Evolutionary conservation across 306 rosid species (phyloP).

Genomic region (Castanospermum australe): DNA sequence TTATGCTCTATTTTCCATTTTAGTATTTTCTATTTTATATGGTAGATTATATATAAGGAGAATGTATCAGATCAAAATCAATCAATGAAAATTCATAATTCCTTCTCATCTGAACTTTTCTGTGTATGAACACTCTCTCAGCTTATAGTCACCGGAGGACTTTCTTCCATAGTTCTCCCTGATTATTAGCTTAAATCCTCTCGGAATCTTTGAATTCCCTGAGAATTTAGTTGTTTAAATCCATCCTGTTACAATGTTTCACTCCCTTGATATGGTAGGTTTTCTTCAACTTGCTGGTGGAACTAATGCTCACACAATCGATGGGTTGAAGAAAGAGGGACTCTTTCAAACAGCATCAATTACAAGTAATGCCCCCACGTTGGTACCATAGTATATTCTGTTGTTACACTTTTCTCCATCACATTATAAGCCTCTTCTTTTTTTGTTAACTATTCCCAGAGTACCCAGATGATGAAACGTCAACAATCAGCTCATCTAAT

Average conservation of each 20-base stretch:
- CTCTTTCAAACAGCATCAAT: slow-evolving; percentile 54
- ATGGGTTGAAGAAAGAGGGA: slow-evolving; percentile 67
- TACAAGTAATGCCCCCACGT: slow-evolving; percentile 29
- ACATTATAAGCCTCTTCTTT: neutral
- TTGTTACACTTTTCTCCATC: neutral
- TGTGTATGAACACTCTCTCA: too few relatives aligned
- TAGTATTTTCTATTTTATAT: too few relatives aligned
- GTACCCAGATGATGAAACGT: slow-evolving; percentile 29
- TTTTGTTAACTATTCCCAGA: slow-evolving; percentile 25
- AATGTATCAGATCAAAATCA: too few relatives aligned
- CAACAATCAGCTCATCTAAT: slow-evolving; percentile 23
- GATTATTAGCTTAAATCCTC: too few relatives aligned
- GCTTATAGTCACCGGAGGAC: too few relatives aligned
- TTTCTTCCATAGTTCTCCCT: too few relatives aligned
- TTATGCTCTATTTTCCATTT: too few relatives aligned
- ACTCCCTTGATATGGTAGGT: slow-evolving; percentile 43
- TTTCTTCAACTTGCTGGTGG: slow-evolving; percentile 97
- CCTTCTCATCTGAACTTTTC: too few relatives aligned
- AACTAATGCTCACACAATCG: slow-evolving; percentile 84
- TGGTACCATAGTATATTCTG: neutral
- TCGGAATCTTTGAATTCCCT: too few relatives aligned
- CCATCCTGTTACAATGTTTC: neutral
- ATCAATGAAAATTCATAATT: too few relatives aligned
- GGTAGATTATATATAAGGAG: too few relatives aligned
- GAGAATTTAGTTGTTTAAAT: too few relatives aligned